Percentiles rank a stretch among this genome's conserved stretches.
Evolutionary conservation across 2,329 filamentous ascomycete genomes (phyloP).

Genomic region (Paraphoma chrysanthemicola): DNA sequence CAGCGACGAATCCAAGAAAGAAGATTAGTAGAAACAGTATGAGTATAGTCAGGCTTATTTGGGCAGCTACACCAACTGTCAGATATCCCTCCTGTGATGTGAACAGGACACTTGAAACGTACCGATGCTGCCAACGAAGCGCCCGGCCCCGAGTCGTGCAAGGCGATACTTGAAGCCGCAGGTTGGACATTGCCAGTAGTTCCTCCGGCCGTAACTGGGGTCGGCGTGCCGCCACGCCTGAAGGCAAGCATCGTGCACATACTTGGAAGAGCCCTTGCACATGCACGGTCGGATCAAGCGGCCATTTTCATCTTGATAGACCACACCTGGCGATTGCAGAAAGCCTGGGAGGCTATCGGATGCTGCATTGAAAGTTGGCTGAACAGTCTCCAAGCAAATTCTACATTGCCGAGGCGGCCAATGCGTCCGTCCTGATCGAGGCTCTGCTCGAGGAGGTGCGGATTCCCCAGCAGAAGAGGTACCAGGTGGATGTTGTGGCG

Average conservation of each 20-base stretch:
- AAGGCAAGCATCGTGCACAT: conserved; percentile 92
- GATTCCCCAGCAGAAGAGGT: conserved; percentile 17
- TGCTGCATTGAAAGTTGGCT: conserved; percentile 65
- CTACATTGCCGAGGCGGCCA: conserved; percentile 81
- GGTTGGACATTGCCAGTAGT: conserved; percentile 87
- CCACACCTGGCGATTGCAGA: conserved; percentile 65
- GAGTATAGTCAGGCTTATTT: conserved; percentile 72
- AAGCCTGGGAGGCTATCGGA: conserved; percentile 63
- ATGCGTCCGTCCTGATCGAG: conserved; percentile 47
- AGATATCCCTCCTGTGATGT: conserved; percentile 4
- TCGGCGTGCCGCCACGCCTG: conserved; percentile 81
- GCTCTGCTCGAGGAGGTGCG: conserved; percentile 18
- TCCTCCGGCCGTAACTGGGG: conserved; percentile 67
- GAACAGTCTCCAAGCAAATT: conserved; percentile 81
- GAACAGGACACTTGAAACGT: conserved; percentile 18
- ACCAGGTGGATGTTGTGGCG: conserved; percentile 19
- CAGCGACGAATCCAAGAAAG: conserved; percentile 85
- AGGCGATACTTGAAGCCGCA: conserved; percentile 85
- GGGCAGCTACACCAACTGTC: conserved; percentile 55
- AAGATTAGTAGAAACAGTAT: conserved; percentile 80
- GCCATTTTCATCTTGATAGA: conserved; percentile 77
- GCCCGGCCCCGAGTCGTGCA: conserved; percentile 76
- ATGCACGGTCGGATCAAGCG: conserved; percentile 87
- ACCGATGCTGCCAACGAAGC: conserved; percentile 61
- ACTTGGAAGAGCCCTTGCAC: conserved; percentile 92